Base-by-base conservation (phyloP, 129 eudicot genomes). In the Oenanthe sinensis region DNA sequence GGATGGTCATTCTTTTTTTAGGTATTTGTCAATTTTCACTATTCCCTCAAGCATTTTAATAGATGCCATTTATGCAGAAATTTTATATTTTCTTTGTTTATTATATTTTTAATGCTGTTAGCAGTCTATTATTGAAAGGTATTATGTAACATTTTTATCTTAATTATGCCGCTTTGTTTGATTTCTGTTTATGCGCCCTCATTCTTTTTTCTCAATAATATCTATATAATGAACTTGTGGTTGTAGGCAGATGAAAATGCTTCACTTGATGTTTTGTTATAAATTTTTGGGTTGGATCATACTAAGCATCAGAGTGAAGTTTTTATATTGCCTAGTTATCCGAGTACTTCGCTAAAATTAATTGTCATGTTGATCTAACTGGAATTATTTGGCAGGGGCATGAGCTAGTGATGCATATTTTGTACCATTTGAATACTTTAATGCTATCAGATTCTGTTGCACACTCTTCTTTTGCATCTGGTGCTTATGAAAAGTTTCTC, bases 381-480 rank as follows among this genome's bases (percentile, higher is more conserved):
- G 55, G 78, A 46, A 68, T 36, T 79, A 47, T 47, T 75, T 81
- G 26, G 75, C 93, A 96, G 99, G 99, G 97, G 12, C 99, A 96
- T 39, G 99, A 96, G 85, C 97, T 92, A 65, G 90, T 92, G 47
- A 87, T 96, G 96, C 91, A 90, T 84, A 87, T 96, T 71, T 87
- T 96, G 4, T 92, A 83, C 88, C 91, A 92, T 81, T 87, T 96
- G 76, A 89, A 89, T 54, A 76, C 91, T 84, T 89, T 88, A 43
- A 85, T 40, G 78, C 70, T 86, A 47, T 83, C 90, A n/a, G 89
- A 90, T 81, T 80, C 91, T 28, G 80, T 77, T 52, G 86, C 74
- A 45, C 81, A 82, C 74, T 84, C 82, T 30, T 81, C 91, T 83
- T 78, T 89, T 76, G 89, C 86, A 74, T 80, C 90, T 74, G 79